Base-by-base conservation (phyloP, 768 basidiomycete genomes). In the Rhodotorula sphaerocarpa region DNA sequence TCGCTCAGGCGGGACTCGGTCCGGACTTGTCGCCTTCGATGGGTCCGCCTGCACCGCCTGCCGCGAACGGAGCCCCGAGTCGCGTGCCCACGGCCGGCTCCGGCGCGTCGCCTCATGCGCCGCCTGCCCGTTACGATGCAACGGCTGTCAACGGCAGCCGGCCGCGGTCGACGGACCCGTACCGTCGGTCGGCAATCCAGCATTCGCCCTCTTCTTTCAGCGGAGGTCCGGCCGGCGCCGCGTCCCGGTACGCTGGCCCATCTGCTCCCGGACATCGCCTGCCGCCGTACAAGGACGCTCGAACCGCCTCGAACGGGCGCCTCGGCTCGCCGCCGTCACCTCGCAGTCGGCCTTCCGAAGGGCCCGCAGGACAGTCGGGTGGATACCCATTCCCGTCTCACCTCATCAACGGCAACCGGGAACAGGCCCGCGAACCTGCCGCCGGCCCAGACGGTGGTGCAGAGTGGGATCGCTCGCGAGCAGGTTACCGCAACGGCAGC, bases 121-220 rank as follows among this genome's bases (percentile, higher is more conserved):
- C 10, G 2, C 20, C 18, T 7, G 47, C 53, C 30, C 64, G 68
- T n/a, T 63, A 60, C 61, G 68, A 69, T 1, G 57, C 50, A 3
- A 53, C 43, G 6, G 55, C 66, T 15, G 30, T 15, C 15, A 50
- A 36, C 3, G 52, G 41, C 3, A 53, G 64, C 23, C 64, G 63
- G 23, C 57, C 68, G 12, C 57, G 53, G 30, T 63, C 61, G 46
- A 57, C 61, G 5, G 58, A 65, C 55, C 50, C 63, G 10, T 64
- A 60, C 63, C 54, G 61, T 14, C 50, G 66, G 28, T 41, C 59
- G 12, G 61, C 53, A 20, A 53, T 63, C 43, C 57, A 63, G 44
- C 65, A 66, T 12, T 64, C 62, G 7, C 62, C 56, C 12, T 39
- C 47, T 12, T 28, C 42, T n/a, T 27, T n/a, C 33, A 23, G 55